Evolutionary conservation across 2,329 filamentous ascomycete species (phyloP).

Genomic region (Lecanicillium sp.): DNA sequence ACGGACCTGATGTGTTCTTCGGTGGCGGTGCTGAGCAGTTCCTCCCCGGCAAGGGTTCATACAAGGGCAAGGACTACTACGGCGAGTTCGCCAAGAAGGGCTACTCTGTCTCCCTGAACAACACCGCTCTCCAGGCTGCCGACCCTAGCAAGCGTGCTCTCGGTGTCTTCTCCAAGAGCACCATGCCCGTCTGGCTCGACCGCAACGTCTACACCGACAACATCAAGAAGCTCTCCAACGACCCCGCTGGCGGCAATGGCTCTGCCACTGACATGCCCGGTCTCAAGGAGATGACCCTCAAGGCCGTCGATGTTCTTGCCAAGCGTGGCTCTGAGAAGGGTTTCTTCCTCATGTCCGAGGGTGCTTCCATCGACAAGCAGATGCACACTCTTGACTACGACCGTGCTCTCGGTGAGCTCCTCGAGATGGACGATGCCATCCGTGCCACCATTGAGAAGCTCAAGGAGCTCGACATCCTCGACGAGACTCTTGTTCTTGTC

Average conservation of each 20-base stretch:
- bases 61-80: constrained; percentile 71
- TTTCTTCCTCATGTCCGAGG: constrained; percentile 85
- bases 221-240: constrained; percentile 58
- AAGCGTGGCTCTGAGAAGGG: constrained; percentile 60
- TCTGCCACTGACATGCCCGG: constrained; percentile 71
- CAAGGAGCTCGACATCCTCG: constrained; percentile 55
- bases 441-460: constrained; percentile 69
- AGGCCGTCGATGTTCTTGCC: constrained; percentile 75
- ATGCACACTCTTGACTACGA: constrained; percentile 85
- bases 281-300: constrained; percentile 84
- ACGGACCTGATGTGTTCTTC: constrained; percentile 74
- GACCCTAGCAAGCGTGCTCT: constrained; percentile 58
- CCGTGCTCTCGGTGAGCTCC: constrained; percentile 74
- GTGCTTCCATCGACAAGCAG: constrained; percentile 81
- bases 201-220: constrained; percentile 74
- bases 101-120: constrained; percentile 68
- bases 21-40: constrained; percentile 81
- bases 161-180: constrained; percentile 69
- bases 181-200: constrained; percentile 81
- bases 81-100: constrained; percentile 65
- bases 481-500: constrained; percentile 73
- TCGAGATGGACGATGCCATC: constrained; percentile 80
- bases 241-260: constrained; percentile 58
- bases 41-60: constrained; percentile 57
- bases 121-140: constrained; percentile 58